Conservation (phyloP, 768 basidiomycete genomes). For the Psilocybe tampanensis region DNA sequence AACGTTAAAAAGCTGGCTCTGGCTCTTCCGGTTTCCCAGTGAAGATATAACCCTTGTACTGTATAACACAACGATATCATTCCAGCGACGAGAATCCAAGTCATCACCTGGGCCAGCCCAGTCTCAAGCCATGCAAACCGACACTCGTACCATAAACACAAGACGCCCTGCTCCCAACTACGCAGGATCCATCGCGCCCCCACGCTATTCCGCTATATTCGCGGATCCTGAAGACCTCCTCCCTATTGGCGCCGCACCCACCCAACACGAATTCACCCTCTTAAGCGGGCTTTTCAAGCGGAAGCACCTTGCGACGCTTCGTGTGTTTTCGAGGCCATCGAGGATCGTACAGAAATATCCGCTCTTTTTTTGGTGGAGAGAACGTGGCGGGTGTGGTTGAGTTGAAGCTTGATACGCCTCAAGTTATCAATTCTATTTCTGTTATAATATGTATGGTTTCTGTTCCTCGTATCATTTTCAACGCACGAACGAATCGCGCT, state of each 20-base stretch:
- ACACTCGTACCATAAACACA: background rate
- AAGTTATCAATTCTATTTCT: slow-evolving; percentile 30
- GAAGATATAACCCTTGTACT: too few relatives aligned
- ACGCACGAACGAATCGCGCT: too few relatives aligned
- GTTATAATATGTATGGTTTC: slow-evolving; percentile 37
- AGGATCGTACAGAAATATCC: slow-evolving; percentile 12
- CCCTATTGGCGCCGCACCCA: background rate
- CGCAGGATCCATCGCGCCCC: background rate
- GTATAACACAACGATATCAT: too few relatives aligned
- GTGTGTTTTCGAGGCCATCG: slow-evolving; percentile 15
- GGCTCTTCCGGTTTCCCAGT: too few relatives aligned
- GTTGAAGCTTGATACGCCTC: slow-evolving; percentile 17
- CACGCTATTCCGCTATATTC: slow-evolving; percentile 13
- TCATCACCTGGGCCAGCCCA: too few relatives aligned
- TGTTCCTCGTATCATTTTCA: slow-evolving; percentile 8
- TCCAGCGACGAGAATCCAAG: too few relatives aligned
- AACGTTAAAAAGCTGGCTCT: too few relatives aligned
- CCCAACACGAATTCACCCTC: slow-evolving; percentile 10
- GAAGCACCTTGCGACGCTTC: slow-evolving; percentile 21
- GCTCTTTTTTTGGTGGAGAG: slow-evolving; percentile 23
- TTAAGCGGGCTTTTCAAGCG: slow-evolving; percentile 6
- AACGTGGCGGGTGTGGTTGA: slow-evolving; percentile 15
- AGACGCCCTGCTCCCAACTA: background rate
- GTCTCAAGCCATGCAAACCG: too few relatives aligned
- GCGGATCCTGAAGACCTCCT: slow-evolving; percentile 9